Evolutionary conservation across 2,329 filamentous ascomycete genomes (phyloP).

Genomic region (Chrysosporium keratinophilum): DNA sequence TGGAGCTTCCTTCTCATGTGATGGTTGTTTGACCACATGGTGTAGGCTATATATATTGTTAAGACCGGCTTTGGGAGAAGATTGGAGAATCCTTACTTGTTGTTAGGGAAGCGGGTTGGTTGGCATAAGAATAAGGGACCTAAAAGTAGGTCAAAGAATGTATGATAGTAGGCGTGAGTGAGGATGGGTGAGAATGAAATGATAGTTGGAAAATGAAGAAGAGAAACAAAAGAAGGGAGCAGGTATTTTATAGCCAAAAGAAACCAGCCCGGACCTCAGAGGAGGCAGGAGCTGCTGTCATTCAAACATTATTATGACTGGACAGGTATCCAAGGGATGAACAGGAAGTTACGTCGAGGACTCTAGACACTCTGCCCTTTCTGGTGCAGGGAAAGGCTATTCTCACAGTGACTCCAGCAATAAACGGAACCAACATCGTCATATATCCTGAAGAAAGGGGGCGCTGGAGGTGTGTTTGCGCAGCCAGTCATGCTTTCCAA

Average conservation of each 20-base stretch:
- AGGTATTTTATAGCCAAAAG: neutral
- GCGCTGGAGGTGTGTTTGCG: neutral
- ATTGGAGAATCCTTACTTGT: neutral
- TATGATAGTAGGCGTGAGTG: neutral
- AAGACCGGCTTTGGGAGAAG: neutral
- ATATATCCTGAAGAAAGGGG: neutral
- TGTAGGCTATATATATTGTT: neutral
- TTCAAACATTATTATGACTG: neutral
- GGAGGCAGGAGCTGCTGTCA: neutral
- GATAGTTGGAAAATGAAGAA: neutral
- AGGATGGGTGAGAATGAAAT: neutral
- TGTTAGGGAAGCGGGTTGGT: neutral
- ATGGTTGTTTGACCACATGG: neutral
- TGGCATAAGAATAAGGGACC: neutral
- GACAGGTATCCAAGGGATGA: neutral
- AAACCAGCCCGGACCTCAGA: neutral
- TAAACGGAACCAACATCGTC: neutral
- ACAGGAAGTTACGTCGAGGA: neutral
- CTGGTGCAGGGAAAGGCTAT: neutral
- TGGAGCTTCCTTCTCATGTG: neutral
- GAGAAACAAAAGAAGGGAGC: neutral
- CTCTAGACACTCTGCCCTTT: neutral
- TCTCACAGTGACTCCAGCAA: neutral
- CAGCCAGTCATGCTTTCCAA: neutral
- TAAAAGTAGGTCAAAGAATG: too few species aligned